These are phyloP conservation scores for Aspergillus niger DNA, from an alignment of 2,329 filamentous ascomycete species.

Conservation along the genomic window DNA sequence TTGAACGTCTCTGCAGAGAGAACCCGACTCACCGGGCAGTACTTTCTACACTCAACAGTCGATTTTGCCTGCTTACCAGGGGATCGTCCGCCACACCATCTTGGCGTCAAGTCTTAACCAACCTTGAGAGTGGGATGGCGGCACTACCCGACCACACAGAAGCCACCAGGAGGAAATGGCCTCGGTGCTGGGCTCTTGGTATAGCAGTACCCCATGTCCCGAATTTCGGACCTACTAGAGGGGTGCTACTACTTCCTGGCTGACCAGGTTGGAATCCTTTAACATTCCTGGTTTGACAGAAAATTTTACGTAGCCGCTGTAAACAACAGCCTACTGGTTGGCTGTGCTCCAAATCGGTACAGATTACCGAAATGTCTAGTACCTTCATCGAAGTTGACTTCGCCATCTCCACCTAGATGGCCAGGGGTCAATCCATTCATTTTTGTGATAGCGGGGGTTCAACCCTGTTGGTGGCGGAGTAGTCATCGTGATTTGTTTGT, in stretches of 20 bases:
- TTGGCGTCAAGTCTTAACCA: slow-evolving; percentile 6
- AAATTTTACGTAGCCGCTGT: background rate
- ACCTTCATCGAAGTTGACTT: background rate
- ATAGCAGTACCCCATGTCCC: background rate
- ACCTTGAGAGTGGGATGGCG: background rate
- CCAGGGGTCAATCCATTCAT: background rate
- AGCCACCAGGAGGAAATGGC: background rate
- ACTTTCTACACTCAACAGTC: background rate
- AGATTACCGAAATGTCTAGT: background rate
- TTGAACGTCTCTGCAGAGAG: background rate
- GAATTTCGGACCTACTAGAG: background rate
- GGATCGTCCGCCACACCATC: slow-evolving; percentile 8
- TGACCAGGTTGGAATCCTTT: background rate
- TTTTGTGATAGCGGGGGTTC: background rate
- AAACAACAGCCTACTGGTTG: background rate
- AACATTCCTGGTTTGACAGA: background rate
- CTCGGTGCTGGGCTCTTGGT: slow-evolving; percentile 1
- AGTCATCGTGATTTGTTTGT: background rate
- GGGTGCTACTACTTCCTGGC: background rate
- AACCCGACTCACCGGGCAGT: background rate
- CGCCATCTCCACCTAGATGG: background rate
- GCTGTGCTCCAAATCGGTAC: background rate
- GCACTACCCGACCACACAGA: slow-evolving; percentile 2
- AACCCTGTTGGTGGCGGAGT: background rate
- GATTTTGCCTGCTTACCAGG: background rate